Base-by-base conservation (phyloP, 257 asterid genomes). In the Solanum lycopersicoides region DNA sequence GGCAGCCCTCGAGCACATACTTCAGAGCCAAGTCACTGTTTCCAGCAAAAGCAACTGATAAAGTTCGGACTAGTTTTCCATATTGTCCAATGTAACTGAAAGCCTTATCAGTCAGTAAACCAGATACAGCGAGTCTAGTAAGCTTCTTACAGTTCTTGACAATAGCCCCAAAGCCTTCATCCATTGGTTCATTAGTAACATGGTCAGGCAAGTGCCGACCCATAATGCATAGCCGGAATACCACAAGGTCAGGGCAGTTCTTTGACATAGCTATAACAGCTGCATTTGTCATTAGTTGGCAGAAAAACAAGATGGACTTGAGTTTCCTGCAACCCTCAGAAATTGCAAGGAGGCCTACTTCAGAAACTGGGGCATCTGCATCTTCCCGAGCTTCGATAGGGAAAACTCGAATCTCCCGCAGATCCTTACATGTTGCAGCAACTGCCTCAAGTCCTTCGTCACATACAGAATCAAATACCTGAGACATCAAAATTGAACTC, bases 371-470 rank as follows among this genome's bases (percentile, higher is more conserved):
- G 86, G 92, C 91, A 66, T 92, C 95, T 3, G 32, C 90, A 79
- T 92, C 93, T 86, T 92, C 95, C 41, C 82, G 88, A 84, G 94
- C 90, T 4, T 91, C 88, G 8, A 86, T 4, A 7, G 95, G 95
- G 89, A 92, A 92, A 68, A 91, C 94, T 39, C 95, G 95, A 87
- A 92, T 91, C 88, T 92, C 95, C 34, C 88, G 85, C 34, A 92
- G 92, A 90, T 91, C 94, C 84, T 92, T 92, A 85, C 95, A 91
- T 9, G 91, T 88, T 15, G 90, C 90, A n/a, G 93, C 93, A 35
- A 90, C 91, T 44, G 95, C 95, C 90, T 90, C 88, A 83, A 92
- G 95, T 42, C 95, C 95, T 90, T 92, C 95, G 88, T 92, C 95
- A 53, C 89, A 59, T 11, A 92, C 88, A 39, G 93, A 89, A 89